Percentiles rank a stretch among this genome's conserved stretches.
phyloP scores from a whole-genome alignment of 768 basidiomycete species.

The Pleurotus tuoliensis region DNA sequence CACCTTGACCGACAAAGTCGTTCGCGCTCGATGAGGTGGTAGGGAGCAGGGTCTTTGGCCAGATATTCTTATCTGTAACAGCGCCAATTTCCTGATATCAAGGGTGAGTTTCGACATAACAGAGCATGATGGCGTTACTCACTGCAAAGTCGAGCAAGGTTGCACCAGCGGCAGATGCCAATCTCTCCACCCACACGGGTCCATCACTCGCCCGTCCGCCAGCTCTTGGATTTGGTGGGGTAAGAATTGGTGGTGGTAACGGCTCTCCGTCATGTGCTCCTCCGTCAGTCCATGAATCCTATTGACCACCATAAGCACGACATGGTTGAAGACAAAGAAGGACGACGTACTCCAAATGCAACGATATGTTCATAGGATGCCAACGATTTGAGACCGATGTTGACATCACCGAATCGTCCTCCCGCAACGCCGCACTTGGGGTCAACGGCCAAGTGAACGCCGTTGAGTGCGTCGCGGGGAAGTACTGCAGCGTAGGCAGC shows the following conservation, averaged over 20 bases:
- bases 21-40: background rate
- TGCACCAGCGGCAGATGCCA: constrained; percentile 36
- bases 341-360: constrained; percentile 41
- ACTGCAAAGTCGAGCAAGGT: constrained; percentile 50
- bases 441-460: constrained; percentile 36
- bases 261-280: constrained; percentile 43
- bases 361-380: constrained; percentile 41
- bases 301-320: constrained; percentile 25
- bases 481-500: constrained; percentile 17
- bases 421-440: constrained; percentile 40
- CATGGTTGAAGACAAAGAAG: background rate
- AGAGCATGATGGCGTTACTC: constrained; percentile 10
- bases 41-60: constrained; percentile 13
- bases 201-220: constrained; percentile 52
- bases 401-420: constrained; percentile 39
- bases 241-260: constrained; percentile 35
- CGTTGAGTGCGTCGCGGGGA: constrained; percentile 11
- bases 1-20: constrained; percentile 26
- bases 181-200: constrained; percentile 43
- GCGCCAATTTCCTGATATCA: constrained; percentile 21
- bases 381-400: constrained; percentile 35
- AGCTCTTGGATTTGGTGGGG: constrained; percentile 39
- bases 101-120: background rate
- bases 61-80: constrained; percentile 22
- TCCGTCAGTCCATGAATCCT: constrained; percentile 27